These are phyloP conservation scores for Breviolum minutum DNA, from an alignment of 73 alveolate species.

Conservation along the genomic window DNA sequence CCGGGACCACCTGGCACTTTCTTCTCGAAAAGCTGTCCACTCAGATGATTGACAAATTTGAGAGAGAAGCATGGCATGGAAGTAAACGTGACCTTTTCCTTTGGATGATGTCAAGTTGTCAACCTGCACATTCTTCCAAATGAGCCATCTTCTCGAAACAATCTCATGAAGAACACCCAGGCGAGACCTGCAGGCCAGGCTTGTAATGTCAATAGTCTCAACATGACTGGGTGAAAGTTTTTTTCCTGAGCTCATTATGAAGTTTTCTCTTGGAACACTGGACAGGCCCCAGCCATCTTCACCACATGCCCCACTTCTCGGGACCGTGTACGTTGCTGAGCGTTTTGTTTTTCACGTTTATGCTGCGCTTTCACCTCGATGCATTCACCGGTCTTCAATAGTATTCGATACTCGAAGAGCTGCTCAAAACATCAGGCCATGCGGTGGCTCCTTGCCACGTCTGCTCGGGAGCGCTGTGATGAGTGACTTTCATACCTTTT, in stretches of 20 bases:
- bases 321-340: constrained; percentile 61
- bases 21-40: constrained; percentile 29
- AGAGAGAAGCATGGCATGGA: not conserved
- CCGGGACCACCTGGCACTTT: constrained; percentile 69
- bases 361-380: too few relatives aligned
- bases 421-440: constrained; percentile 27
- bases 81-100: too few relatives aligned
- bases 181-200: constrained; percentile 68
- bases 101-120: too few relatives aligned
- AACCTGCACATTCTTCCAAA: too few relatives aligned
- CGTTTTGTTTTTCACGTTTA: not conserved
- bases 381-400: too few relatives aligned
- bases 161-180: not conserved
- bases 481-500: too few relatives aligned
- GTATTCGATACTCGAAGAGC: too few relatives aligned
- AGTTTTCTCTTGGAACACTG: too few relatives aligned
- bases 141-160: too few relatives aligned
- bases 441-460: constrained; percentile 82
- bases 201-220: not conserved
- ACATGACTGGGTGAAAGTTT: not conserved
- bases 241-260: too few relatives aligned
- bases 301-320: constrained; percentile 63
- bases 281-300: constrained; percentile 42
- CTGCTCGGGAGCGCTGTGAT: constrained; percentile 60
- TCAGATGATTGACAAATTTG: not conserved